Conservation (phyloP, 164 flowering plant genomes). For the Magnolia sinica region DNA sequence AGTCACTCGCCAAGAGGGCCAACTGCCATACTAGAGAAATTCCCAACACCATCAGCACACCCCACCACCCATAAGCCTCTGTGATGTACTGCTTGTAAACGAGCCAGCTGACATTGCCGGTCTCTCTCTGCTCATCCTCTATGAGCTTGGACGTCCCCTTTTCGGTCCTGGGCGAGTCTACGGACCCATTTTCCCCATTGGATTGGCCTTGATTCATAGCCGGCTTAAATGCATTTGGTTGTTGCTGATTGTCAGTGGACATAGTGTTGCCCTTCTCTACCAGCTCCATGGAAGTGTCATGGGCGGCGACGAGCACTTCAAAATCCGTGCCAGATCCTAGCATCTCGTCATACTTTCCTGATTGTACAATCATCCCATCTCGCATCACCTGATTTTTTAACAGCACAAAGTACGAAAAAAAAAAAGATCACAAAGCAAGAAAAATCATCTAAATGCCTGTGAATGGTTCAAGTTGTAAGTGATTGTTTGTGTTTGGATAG, state of each 20-base stretch:
- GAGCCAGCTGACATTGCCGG: constrained; percentile 64
- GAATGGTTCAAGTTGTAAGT: no score
- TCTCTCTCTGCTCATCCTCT: constrained; percentile 85
- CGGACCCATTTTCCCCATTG: constrained; percentile 43
- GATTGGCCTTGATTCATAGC: constrained; percentile 21
- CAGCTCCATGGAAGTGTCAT: constrained; percentile 86
- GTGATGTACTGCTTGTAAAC: constrained; percentile 79
- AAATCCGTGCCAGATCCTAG: constrained; percentile 66
- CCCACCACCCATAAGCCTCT: constrained; percentile 97
- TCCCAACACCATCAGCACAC: constrained; percentile 43
- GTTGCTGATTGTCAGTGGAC: constrained; percentile 16
- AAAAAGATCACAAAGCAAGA: no score
- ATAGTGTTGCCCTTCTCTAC: constrained; percentile 45
- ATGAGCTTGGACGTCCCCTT: constrained; percentile 63
- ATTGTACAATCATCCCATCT: constrained; percentile 86
- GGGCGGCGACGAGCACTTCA: constrained; percentile 77
- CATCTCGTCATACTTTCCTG: constrained; percentile 75
- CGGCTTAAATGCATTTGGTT: constrained; percentile 27
- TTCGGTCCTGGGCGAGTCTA: constrained; percentile 31
- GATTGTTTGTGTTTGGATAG: no score
- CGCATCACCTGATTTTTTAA: constrained; percentile 75
- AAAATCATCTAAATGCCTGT: no score
- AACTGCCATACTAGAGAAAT: constrained; percentile 66
- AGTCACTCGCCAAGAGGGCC: constrained; percentile 72
- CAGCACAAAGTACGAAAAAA: not conserved